Evolutionary conservation across 225 moss, liverwort and hornwort species (phyloP).

Genomic region (Sphagnum tenellum): DNA sequence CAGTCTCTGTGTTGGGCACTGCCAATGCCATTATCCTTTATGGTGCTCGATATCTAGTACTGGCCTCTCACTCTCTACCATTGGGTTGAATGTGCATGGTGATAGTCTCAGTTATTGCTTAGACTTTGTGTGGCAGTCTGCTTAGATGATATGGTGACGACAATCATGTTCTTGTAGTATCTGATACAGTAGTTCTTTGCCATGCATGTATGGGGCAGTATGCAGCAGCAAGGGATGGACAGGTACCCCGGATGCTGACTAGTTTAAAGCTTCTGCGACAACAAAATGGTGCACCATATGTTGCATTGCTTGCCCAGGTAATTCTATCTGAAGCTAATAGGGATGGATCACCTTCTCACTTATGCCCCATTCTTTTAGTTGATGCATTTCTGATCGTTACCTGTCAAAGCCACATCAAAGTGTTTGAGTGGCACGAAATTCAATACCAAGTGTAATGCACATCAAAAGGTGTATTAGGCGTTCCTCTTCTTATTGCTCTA

Average conservation of each 20-base stretch:
- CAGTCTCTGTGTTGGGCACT: constrained; percentile 51
- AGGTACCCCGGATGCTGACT: constrained; percentile 18
- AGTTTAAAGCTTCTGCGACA: constrained; percentile 31
- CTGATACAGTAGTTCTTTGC: not conserved
- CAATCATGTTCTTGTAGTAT: not conserved
- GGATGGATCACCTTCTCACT: not conserved
- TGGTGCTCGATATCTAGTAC: constrained; percentile 76
- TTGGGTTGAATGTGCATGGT: not conserved
- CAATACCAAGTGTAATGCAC: too few species aligned
- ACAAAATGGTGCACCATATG: constrained; percentile 41
- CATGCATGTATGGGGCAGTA: constrained; percentile 27
- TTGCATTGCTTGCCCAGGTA: constrained; percentile 61
- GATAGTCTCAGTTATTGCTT: not conserved
- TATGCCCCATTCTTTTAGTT: not conserved
- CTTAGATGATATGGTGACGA: too few species aligned
- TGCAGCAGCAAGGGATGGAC: constrained; percentile 69
- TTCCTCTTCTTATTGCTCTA: too few species aligned
- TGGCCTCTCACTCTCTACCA: not conserved
- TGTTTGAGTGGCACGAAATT: not conserved
- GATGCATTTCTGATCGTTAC: not conserved
- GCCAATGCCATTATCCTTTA: constrained; percentile 58
- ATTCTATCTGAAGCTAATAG: not conserved
- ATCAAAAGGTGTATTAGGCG: too few species aligned
- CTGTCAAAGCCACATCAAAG: not conserved
- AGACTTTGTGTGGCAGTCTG: not conserved